These are phyloP conservation scores for Pharus latifolius DNA, from an alignment of 176 grass and related monocot species.

Conservation along the genomic window DNA sequence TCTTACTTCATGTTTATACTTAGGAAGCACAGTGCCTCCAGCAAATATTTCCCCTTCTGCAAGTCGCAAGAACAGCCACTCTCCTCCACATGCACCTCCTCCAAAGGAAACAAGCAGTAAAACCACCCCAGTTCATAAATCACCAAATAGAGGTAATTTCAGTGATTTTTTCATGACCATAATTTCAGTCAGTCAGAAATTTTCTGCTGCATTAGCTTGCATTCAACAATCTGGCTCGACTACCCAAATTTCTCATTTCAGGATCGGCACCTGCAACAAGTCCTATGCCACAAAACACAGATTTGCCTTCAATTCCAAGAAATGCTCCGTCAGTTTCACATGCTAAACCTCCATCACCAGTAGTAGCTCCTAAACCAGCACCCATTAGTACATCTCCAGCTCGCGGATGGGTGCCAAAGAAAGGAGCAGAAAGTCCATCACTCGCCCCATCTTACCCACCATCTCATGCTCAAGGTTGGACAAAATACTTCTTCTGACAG, in stretches of 20 bases:
- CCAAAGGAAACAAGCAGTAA: conserved; percentile 26
- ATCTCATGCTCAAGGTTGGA: conserved; percentile 43
- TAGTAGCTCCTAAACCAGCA: conserved; percentile 32
- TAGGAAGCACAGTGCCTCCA: conserved; percentile 34
- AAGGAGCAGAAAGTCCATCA: conserved; percentile 8
- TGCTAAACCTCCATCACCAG: conserved; percentile 25
- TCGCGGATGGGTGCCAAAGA: conserved; percentile 15
- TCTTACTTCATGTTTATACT: conserved; percentile 19
- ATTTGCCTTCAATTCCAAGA: conserved; percentile 35
- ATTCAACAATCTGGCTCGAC: conserved; percentile 7
- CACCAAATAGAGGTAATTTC: conserved; percentile 44
- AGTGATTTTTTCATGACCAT: no score
- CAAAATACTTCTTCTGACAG: neutral
- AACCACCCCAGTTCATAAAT: conserved; percentile 29
- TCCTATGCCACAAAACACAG: conserved; percentile 46
- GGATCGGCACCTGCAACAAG: conserved; percentile 45
- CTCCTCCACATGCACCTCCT: conserved; percentile 35
- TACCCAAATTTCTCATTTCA: conserved; percentile 22
- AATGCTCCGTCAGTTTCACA: conserved; percentile 35
- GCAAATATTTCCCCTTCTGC: conserved; percentile 23
- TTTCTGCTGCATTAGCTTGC: neutral
- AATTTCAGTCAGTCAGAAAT: neutral
- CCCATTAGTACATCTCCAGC: conserved; percentile 28
- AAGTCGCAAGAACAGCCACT: conserved; percentile 15
- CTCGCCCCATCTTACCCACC: conserved; percentile 39